These are phyloP conservation scores for Kalanchoe fedtschenkoi DNA, from an alignment of 164 flowering plant genomes.

Conservation along the genomic window DNA sequence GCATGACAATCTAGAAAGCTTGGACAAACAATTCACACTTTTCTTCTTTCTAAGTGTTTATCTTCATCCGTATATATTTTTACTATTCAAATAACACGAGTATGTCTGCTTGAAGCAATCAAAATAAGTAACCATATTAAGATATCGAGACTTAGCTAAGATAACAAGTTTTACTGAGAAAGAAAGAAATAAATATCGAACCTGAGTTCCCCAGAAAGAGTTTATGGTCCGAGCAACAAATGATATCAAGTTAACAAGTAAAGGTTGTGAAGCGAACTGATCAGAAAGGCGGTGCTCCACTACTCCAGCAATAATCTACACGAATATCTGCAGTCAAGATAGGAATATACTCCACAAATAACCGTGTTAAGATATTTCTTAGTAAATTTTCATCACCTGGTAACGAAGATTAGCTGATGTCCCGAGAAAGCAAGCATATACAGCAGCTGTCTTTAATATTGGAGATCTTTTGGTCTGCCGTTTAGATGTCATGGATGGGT, in stretches of 20 bases:
- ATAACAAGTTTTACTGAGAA: not conserved
- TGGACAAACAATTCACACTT: not conserved
- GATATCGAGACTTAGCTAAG: not conserved
- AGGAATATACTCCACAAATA: not conserved
- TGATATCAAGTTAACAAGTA: slow-evolving; percentile 66
- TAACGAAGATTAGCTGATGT: slow-evolving; percentile 91
- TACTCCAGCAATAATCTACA: slow-evolving; percentile 86
- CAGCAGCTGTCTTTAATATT: slow-evolving; percentile 68
- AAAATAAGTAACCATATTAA: too few relatives aligned
- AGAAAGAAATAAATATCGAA: slow-evolving; percentile 13
- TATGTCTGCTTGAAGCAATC: not conserved
- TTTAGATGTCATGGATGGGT: slow-evolving; percentile 30
- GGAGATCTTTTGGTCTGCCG: slow-evolving; percentile 61
- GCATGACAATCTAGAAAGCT: not conserved
- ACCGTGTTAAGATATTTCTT: not conserved
- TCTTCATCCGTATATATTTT: not conserved
- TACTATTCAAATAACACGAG: not conserved
- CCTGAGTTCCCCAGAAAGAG: slow-evolving; percentile 94
- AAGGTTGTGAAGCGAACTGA: slow-evolving; percentile 48
- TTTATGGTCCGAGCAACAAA: slow-evolving; percentile 67
- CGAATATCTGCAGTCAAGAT: slow-evolving; percentile 7
- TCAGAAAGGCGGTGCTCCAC: slow-evolving; percentile 87
- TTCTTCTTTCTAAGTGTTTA: not conserved
- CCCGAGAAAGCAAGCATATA: slow-evolving; percentile 74
- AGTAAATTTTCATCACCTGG: slow-evolving; percentile 50